Evolutionary conservation across 805 yeast species (phyloP), one percentile per base, ranked within the genome.

Genomic region (Candida morakotiae): DNA sequence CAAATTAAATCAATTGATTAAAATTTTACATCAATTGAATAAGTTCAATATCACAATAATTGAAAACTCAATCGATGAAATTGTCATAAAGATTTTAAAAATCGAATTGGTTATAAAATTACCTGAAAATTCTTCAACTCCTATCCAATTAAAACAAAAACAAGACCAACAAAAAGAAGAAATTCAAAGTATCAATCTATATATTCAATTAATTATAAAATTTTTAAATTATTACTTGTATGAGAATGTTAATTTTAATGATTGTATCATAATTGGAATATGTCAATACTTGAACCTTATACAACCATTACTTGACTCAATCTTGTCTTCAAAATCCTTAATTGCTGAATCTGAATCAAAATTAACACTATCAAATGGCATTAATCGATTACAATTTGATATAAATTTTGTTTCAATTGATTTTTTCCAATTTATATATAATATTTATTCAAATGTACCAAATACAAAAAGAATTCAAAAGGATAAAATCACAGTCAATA

Each of bases 391-490:
- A 17, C 45, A 49, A 19, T 58, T 64, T 38, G 71, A 67, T 34
- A 43, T 58, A 5, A 55, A 55, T 30, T 48, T 63, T 24, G 46
- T 49, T 14, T 53, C 55, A 23, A 51, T 67, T 28, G 57, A 65
- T 34, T 40, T 45, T 28, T 43, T 64, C 18, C 68, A 62, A 39
- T 52, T 58, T 13, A 48, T 63, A 4, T 65, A 55, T 42, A 44
- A 48, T 36, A 37, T 66, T 35, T 63, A 58, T 42, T 51, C 58
- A 31, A 38, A 42, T 9, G 48, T 51, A 15, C 42, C 55, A 10
- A 43, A 60, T 3, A 40, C 58, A 1, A 67, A 65, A 41, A 64
- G 62, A 49, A 47, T 65, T 7, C 47, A 51, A 27, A 64, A 56
- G 34, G 70, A 66, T 35, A 58, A 55, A 31, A 56, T 67, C 13